Evolutionary conservation across 1,284 basidiomycete genomes (phyloP), one percentile per base, ranked within the genome.

Genomic region (Baeospora myosura): DNA sequence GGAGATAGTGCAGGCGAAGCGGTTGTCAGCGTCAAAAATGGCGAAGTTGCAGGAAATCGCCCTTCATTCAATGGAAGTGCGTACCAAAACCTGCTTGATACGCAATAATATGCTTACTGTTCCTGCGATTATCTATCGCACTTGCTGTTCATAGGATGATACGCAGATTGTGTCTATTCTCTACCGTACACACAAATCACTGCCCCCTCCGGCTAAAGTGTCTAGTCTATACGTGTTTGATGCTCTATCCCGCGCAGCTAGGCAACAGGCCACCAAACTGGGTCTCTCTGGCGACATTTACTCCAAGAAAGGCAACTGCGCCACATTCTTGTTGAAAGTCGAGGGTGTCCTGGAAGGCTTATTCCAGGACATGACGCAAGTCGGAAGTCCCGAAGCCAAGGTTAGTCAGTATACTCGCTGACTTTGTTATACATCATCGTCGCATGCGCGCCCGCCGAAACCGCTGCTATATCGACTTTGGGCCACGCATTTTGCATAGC

Each of bases 141-240:
- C n/a, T n/a, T 16, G 21, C 32, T 38, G 40, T 33, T 41, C 38
- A 7, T 56, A 93, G 87, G 64, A 81, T 50, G 90, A 94, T 63
- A 85, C 87, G 5, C 78, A 88, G 54, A 69, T 95, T 41, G 86
- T 95, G 37, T 87, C 89, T 22, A 74, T 80, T 40, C 72, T 96
- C 30, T 92, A 87, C 60, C 82, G 85, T 41, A 83, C 83, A 10
- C 91, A 95, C 67, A 87, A 84, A 58, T 76, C 78, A 7, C 69
- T 94, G 21, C 66, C 78, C 3, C 60, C 74, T 7, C 57, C 72
- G 14, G 64, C 71, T 48, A 92, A 95, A 58, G 76, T 92, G 46
- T 80, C 77, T 35, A 89, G 87, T 62, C 69, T 96, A 43, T 96
- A 96, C 63, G 80, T 84, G 32, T 88, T 96, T 58, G 92, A 96